Base-by-base conservation (phyloP, 495 filamentous ascomycete species). In the Penicillium herquei region DNA sequence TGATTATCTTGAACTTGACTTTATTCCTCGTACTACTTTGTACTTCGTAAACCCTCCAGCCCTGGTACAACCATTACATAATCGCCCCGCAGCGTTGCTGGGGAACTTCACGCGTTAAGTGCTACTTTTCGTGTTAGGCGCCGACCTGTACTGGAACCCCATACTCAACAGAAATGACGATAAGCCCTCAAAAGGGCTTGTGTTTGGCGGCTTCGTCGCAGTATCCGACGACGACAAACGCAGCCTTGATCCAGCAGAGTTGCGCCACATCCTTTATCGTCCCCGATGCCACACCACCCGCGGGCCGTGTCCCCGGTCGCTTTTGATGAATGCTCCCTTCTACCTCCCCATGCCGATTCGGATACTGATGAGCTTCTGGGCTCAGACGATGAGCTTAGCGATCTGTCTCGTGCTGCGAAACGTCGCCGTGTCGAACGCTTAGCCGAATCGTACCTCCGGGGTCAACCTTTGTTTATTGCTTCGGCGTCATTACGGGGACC, bases 401-500 rank as follows among this genome's bases (percentile, higher is more conserved):
- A 81, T 31, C 50, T 63, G 18, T 63, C 62, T 11, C 75, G 78
- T n/a, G 64, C 69, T 32, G 75, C 77, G 13, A 87, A 84, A 58
- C 75, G 73, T 7, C 66, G 72, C 43, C 74, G 82, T 61, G 81
- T 84, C 51, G 87, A 90, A 65, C 69, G 72, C 5, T 69, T 83
- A 14, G 87, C 79, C 8, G 70, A 78, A 34, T 70, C 80, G 13
- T 90, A 84, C 56, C 72, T 88, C 26, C 65, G 77, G 14, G 86
- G 87, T 1, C 72, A 73, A 33, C 75, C 78, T 3, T 57, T 87
- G 1, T 78, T 81, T 51, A 79, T 92, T 14, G 65, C 85, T 3
- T 87, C 86, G 6, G 83, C 87, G 11, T 74, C 76, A 9, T 68
- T 90, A 14, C 76, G 70, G 17, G 87, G 87, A 0, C 87, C 87